Base-by-base conservation (phyloP, 768 basidiomycete genomes). In the Rhodotorula taiwanensis region DNA sequence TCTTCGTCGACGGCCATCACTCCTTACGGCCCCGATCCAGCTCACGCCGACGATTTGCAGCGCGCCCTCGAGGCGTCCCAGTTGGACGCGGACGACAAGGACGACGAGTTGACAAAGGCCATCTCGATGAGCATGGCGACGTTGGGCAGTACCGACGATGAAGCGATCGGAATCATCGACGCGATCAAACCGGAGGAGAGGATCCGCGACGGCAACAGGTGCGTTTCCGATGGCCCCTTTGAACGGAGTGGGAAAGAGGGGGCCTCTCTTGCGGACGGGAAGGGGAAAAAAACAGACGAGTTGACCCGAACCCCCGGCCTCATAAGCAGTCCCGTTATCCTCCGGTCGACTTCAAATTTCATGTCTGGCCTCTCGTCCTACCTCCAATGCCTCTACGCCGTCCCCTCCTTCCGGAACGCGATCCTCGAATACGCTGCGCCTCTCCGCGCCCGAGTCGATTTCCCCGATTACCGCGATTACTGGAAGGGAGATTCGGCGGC, bases 71-170 rank as follows among this genome's bases (percentile, higher is more conserved):
- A 60, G 34, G 39, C 28, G 0, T 57, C 55, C 0, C 47, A 56
- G 23, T 3, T 15, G 31, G n/a, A 13, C 25, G 42, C 41, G 21
- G 36, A 47, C 47, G 52, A 33, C 9, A 53, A 52, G 8, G 67
- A 60, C 15, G 62, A 60, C 28, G 66, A 68, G 15, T 16, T 68
- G 16, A 31, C 6, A 31, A 64, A 68, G 56, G 67, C 67, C 13
- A 50, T 68, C 47, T 52, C 49, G 43, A 28, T 62, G 47, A 58
- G 55, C 27, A 58, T 68, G 60, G 59, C 49, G 18, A 44, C 33
- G 49, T 13, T 59, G 7, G 52, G 63, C 13, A 43, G 48, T 20
- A 41, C 50, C 27, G 50, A 58, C 6, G 44, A 66, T n/a, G 31
- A 49, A 21, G 25, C 23, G 20, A 13, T 39, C 31, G 23, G 30